Evolutionary conservation across 1,284 basidiomycete species (phyloP).

Genomic region (Fomitopsis pinicola): DNA sequence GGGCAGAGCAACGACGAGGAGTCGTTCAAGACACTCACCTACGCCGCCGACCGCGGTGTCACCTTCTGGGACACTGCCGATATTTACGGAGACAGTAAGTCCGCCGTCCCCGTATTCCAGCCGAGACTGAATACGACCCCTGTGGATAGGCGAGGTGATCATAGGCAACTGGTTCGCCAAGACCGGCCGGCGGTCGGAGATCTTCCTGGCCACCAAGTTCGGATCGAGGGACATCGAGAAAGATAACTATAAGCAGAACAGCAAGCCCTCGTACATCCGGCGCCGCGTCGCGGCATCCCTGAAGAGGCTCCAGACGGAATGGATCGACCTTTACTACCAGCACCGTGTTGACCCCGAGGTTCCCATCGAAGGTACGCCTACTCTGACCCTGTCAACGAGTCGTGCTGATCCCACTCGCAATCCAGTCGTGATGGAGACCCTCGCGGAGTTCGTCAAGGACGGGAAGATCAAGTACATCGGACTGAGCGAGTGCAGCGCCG

Average conservation of each 20-base stretch:
- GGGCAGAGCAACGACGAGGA: too few relatives aligned
- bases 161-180: slow-evolving; percentile 29
- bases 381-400: too few relatives aligned
- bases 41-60: background rate
- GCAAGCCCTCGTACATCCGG: slow-evolving; percentile 17
- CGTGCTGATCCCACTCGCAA: background rate
- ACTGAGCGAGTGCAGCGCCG: background rate
- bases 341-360: slow-evolving; percentile 25
- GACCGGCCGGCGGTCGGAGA: slow-evolving; percentile 32
- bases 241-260: background rate
- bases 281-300: slow-evolving; percentile 19
- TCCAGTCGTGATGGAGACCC: background rate
- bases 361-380: slow-evolving; percentile 5
- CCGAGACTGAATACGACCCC: too few relatives aligned
- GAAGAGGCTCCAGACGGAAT: slow-evolving; percentile 19
- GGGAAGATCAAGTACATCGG: background rate
- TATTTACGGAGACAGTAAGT: slow-evolving; percentile 21
- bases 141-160: background rate
- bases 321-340: slow-evolving; percentile 29
- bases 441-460: background rate
- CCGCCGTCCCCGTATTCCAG: too few relatives aligned
- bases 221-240: background rate
- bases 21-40: slow-evolving; percentile 10
- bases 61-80: slow-evolving; percentile 30
- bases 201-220: slow-evolving; percentile 40